These are phyloP conservation scores for Wickerhamomyces chambardii DNA, from an alignment of 805 yeast genomes.

Conservation along the genomic window DNA sequence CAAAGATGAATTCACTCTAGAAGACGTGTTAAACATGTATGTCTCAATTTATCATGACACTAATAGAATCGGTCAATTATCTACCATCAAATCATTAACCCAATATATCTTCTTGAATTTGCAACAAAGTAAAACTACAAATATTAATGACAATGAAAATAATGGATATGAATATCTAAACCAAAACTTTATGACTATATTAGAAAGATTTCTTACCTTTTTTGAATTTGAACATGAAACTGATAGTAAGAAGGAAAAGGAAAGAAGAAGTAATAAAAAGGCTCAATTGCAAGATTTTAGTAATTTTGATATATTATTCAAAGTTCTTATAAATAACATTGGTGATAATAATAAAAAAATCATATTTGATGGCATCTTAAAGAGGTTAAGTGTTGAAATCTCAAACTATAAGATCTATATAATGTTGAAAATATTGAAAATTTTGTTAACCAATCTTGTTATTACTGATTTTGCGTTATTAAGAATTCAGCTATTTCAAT, in stretches of 20 bases:
- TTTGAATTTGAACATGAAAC: slow-evolving; percentile 18
- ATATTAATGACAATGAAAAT: neutral
- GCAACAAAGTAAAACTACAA: too few species aligned
- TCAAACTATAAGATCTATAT: slow-evolving; percentile 5
- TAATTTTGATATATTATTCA: slow-evolving; percentile 17
- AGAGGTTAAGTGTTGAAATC: slow-evolving; percentile 2
- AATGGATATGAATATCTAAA: slow-evolving; percentile 18
- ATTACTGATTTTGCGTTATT: slow-evolving; percentile 20
- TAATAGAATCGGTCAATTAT: slow-evolving; percentile 15
- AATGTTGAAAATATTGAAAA: slow-evolving; percentile 8
- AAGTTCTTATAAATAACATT: slow-evolving; percentile 12
- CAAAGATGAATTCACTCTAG: slow-evolving; percentile 10
- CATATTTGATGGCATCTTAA: slow-evolving; percentile 16
- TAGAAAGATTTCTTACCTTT: slow-evolving; percentile 14
- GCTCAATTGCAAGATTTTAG: slow-evolving; percentile 13
- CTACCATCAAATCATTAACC: slow-evolving; percentile 25
- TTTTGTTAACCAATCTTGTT: slow-evolving; percentile 15
- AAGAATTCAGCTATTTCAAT: slow-evolving; percentile 27
- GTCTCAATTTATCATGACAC: slow-evolving; percentile 13
- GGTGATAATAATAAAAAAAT: slow-evolving; percentile 25
- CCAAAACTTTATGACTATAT: slow-evolving; percentile 16
- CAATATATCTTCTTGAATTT: slow-evolving; percentile 23
- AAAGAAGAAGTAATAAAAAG: slow-evolving; percentile 6
- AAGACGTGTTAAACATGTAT: slow-evolving; percentile 10
- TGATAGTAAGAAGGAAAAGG: neutral